Percentiles rank a stretch among this genome's conserved stretches.
phyloP scores from a whole-genome alignment of 2,329 filamentous ascomycete genomes.

The Stachybotrys elegans region DNA sequence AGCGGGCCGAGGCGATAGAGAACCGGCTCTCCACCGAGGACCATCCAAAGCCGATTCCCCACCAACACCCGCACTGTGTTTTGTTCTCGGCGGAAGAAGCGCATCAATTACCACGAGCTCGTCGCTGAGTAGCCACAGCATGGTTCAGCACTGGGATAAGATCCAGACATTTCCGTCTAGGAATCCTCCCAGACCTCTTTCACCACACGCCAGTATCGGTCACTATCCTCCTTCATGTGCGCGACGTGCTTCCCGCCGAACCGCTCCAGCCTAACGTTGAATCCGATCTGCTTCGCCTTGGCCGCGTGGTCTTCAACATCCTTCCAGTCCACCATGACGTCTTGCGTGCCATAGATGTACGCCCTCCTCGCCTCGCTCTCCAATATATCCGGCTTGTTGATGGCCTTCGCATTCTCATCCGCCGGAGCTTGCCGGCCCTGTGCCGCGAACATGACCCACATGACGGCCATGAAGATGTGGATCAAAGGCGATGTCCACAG shows the following conservation, averaged over 20 bases:
- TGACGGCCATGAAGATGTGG: slow-evolving; percentile 24
- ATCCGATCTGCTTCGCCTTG: slow-evolving; percentile 33
- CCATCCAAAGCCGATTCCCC: too few species aligned
- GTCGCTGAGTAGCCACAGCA: too few species aligned
- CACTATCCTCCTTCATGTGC: slow-evolving; percentile 38
- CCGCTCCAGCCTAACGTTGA: slow-evolving; percentile 35
- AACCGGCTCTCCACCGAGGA: too few species aligned
- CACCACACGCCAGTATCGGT: slow-evolving; percentile 47
- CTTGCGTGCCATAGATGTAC: slow-evolving; percentile 48
- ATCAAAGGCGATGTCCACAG: slow-evolving; percentile 27
- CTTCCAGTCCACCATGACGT: slow-evolving; percentile 38
- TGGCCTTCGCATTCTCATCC: slow-evolving; percentile 26
- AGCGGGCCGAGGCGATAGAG: too few species aligned
- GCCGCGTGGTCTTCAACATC: slow-evolving; percentile 44
- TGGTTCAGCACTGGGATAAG: too few species aligned
- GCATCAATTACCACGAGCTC: too few species aligned
- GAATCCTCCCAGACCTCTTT: slow-evolving; percentile 37
- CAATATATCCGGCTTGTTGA: slow-evolving; percentile 28
- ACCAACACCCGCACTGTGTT: too few species aligned
- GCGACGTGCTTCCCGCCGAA: slow-evolving; percentile 49
- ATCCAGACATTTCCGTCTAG: too few species aligned
- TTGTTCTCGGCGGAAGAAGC: too few species aligned
- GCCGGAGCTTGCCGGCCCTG: slow-evolving; percentile 23
- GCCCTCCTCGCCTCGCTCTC: slow-evolving; percentile 36
- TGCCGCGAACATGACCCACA: slow-evolving; percentile 22